phyloP scores from a whole-genome alignment of 768 basidiomycete genomes.

The Lanmaoa rubissima region DNA sequence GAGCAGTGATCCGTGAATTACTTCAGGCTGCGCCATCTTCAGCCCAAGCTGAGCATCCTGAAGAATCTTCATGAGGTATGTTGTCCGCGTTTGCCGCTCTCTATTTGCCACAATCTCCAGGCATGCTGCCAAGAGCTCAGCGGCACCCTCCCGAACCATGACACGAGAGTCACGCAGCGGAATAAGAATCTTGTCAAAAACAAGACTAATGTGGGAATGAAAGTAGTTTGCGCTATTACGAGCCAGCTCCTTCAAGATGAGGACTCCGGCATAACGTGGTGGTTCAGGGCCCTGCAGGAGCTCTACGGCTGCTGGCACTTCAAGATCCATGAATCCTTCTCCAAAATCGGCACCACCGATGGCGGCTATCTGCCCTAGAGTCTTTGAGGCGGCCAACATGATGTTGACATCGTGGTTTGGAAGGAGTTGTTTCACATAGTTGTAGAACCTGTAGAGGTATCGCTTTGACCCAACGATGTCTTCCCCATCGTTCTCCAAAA shows the following conservation, averaged over 20 bases:
- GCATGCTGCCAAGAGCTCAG: slow-evolving; percentile 90
- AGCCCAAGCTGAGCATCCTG: slow-evolving; percentile 84
- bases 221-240: slow-evolving; percentile 85
- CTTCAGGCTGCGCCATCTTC: slow-evolving; percentile 77
- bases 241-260: slow-evolving; percentile 92
- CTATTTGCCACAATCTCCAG: slow-evolving; percentile 81
- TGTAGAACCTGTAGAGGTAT: slow-evolving; percentile 83
- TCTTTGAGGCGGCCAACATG: slow-evolving; percentile 94
- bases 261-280: slow-evolving; percentile 88
- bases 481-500: slow-evolving; percentile 74
- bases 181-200: slow-evolving; percentile 91
- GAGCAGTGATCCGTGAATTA: slow-evolving; percentile 89
- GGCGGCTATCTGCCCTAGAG: slow-evolving; percentile 81
- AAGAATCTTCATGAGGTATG: slow-evolving; percentile 78
- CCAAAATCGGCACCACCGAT: slow-evolving; percentile 83
- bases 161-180: slow-evolving; percentile 87
- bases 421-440: slow-evolving; percentile 90
- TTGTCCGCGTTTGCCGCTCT: slow-evolving; percentile 62
- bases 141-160: slow-evolving; percentile 89
- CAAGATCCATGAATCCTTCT: slow-evolving; percentile 86
- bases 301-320: slow-evolving; percentile 82
- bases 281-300: slow-evolving; percentile 76
- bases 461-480: slow-evolving; percentile 79
- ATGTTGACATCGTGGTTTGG: slow-evolving; percentile 89
- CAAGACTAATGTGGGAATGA: slow-evolving; percentile 80